A percentile compares a stretch with the other conserved stretches of the same genome.
These are phyloP conservation scores for Amorphotheca resinae DNA, from an alignment of 495 filamentous ascomycete species.

Conservation along the genomic window DNA sequence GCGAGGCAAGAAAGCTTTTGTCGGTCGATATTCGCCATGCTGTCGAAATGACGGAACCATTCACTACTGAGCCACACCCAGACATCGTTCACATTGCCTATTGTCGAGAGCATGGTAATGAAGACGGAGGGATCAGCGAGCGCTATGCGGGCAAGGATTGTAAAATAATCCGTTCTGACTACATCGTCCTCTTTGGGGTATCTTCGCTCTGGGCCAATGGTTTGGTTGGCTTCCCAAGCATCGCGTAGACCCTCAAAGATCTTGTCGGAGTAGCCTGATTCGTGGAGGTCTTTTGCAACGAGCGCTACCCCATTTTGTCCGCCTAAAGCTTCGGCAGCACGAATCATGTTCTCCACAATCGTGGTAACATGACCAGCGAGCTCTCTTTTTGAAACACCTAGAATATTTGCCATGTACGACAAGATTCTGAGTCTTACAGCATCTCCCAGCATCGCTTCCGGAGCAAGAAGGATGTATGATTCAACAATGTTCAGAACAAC, in stretches of 20 bases:
- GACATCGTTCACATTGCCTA: conserved; percentile 31
- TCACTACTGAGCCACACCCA: conserved; percentile 67
- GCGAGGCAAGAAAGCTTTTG: conserved; percentile 76
- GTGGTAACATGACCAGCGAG: conserved; percentile 52
- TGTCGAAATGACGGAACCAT: conserved; percentile 83
- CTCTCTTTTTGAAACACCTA: conserved; percentile 48
- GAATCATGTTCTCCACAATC: conserved; percentile 60
- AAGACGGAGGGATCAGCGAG: conserved; percentile 56
- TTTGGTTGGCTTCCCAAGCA: conserved; percentile 59
- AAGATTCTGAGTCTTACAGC: conserved; percentile 45
- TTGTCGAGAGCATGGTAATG: conserved; percentile 38
- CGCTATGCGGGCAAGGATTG: conserved; percentile 67
- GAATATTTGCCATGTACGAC: conserved; percentile 42
- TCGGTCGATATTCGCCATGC: conserved; percentile 57
- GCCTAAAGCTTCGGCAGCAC: conserved; percentile 53
- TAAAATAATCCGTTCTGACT: conserved; percentile 71
- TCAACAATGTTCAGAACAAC: conserved; percentile 62
- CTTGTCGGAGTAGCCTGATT: conserved; percentile 50
- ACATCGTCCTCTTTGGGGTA: conserved; percentile 49
- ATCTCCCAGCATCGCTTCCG: conserved; percentile 57
- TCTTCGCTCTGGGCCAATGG: conserved; percentile 59
- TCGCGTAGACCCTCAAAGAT: conserved; percentile 61
- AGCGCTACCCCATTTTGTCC: conserved; percentile 51
- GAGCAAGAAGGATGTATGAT: conserved; percentile 69
- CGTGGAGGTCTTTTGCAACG: conserved; percentile 54